A percentile compares a stretch with the other conserved stretches of the same genome.
Conservation (phyloP, 306 rosid species). For the Quercus suber region DNA sequence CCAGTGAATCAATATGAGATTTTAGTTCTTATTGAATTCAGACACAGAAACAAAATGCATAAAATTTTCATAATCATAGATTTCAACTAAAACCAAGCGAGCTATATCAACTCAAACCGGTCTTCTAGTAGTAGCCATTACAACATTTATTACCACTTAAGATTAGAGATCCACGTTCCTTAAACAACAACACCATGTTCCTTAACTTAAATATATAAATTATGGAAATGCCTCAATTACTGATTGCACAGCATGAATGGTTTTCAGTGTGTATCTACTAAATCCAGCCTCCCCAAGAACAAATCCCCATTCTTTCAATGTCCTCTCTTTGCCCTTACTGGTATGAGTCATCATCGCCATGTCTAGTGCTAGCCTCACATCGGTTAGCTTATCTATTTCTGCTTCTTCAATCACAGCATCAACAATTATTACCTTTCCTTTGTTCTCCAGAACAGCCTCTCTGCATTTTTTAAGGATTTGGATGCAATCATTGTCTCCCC, state of each 20-base stretch:
- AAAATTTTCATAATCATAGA: too few species aligned
- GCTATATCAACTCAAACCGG: too few species aligned
- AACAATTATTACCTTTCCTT: conserved; percentile 52
- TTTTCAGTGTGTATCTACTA: conserved; percentile 18
- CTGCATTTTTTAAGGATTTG: conserved; percentile 43
- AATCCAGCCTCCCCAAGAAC: conserved; percentile 54
- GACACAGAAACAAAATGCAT: too few species aligned
- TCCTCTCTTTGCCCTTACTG: conserved; percentile 48
- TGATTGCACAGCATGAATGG: conserved; percentile 35
- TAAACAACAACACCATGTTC: too few species aligned
- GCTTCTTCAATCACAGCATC: conserved; percentile 45
- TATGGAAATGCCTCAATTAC: conserved; percentile 43
- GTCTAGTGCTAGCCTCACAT: conserved; percentile 49
- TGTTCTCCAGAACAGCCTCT: conserved; percentile 41
- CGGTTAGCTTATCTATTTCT: conserved; percentile 13
- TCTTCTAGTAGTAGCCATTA: too few species aligned
- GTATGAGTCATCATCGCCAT: conserved; percentile 67
- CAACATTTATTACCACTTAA: too few species aligned
- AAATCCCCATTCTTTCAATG: conserved; percentile 46
- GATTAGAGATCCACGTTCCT: too few species aligned
- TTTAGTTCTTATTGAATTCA: too few species aligned
- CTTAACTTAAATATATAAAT: not conserved
- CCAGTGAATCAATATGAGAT: too few species aligned
- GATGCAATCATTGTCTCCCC: conserved; percentile 61
- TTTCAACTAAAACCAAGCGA: too few species aligned